phyloP scores from a whole-genome alignment of 257 asterid genomes.

The Solanum habrochaites region DNA sequence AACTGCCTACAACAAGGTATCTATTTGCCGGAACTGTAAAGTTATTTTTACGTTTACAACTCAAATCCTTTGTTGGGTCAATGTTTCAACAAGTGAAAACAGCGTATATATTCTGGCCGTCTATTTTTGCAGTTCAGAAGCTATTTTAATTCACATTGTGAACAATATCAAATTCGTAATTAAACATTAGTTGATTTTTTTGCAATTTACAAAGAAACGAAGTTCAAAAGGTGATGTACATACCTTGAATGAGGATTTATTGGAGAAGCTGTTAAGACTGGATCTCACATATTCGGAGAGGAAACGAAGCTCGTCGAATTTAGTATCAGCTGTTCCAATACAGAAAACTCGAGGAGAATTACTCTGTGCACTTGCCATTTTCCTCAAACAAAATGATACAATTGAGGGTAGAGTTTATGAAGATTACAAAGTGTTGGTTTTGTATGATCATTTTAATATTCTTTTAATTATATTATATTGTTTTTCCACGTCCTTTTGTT shows the following conservation, averaged over 20 bases:
- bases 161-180: background rate
- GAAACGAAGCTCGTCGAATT: conserved; percentile 63
- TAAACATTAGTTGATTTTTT: background rate
- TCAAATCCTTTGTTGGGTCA: background rate
- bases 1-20: no score
- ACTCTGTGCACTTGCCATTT: background rate
- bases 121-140: background rate
- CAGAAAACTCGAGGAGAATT: conserved; percentile 36
- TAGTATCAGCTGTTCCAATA: conserved; percentile 85
- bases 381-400: background rate
- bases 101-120: background rate
- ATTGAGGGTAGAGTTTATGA: background rate
- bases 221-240: background rate
- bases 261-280: conserved; percentile 37
- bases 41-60: background rate
- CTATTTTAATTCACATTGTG: no score
- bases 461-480: no score
- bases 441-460: no score
- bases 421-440: no score
- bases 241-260: conserved; percentile 40
- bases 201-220: background rate
- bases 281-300: conserved; percentile 48
- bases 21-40: background rate
- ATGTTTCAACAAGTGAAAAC: background rate
- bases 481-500: no score